These are phyloP conservation scores for Leptoxyphium fumago DNA, from an alignment of 2,329 filamentous ascomycete genomes.

Conservation along the genomic window DNA sequence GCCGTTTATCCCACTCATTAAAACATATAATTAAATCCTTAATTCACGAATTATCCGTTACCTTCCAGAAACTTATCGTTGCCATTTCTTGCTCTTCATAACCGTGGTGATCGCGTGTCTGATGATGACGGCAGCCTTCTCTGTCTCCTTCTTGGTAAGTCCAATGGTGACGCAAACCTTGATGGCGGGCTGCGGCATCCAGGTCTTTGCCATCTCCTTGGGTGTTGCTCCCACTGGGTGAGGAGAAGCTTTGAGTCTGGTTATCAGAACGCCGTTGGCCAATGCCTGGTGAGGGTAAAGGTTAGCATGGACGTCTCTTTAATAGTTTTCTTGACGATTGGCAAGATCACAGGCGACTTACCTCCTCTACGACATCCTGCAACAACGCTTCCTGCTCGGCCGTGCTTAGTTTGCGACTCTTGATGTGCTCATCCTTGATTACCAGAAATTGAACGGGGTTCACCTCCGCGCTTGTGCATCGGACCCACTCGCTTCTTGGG, in stretches of 20 bases:
- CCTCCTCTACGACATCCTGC: slow-evolving; percentile 92
- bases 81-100: slow-evolving; percentile 39
- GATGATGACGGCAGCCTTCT: slow-evolving; percentile 80
- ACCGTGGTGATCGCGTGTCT: slow-evolving; percentile 90
- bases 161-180: slow-evolving; percentile 85
- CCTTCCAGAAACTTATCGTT: slow-evolving; percentile 2
- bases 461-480: slow-evolving; percentile 63
- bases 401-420: slow-evolving; percentile 49
- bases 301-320: neutral
- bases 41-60: too few species aligned
- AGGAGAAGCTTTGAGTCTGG: slow-evolving; percentile 66
- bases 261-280: slow-evolving; percentile 78
- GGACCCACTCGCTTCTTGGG: slow-evolving; percentile 84
- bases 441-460: slow-evolving; percentile 78
- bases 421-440: slow-evolving; percentile 70
- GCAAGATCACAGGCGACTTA: slow-evolving; percentile 29
- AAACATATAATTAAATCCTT: too few species aligned
- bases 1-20: too few species aligned
- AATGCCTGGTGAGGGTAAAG: slow-evolving; percentile 43
- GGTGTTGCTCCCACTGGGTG: slow-evolving; percentile 41
- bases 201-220: slow-evolving; percentile 47
- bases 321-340: neutral
- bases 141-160: slow-evolving; percentile 83
- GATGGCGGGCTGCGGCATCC: slow-evolving; percentile 62
- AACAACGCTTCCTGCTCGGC: slow-evolving; percentile 74